phyloP scores from a whole-genome alignment of 2,329 filamentous ascomycete species.

The Trichophyton schoenleinii region DNA sequence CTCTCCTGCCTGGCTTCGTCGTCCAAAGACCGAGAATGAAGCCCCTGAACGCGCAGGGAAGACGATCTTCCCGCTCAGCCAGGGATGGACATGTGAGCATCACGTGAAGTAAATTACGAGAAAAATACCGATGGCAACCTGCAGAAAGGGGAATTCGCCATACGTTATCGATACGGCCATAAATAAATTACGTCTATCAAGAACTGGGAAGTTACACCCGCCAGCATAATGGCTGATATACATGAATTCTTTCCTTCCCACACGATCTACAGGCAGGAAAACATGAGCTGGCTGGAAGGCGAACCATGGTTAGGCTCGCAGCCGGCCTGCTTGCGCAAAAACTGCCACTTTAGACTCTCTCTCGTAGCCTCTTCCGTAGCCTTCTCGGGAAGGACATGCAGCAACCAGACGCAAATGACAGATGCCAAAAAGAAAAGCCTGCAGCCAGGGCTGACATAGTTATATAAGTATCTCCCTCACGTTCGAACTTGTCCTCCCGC shows the following conservation, averaged over 20 bases:
- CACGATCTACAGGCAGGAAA: neutral
- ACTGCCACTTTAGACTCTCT: neutral
- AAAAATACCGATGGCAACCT: too few relatives aligned
- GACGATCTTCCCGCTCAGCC: too few relatives aligned
- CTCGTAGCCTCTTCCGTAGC: neutral
- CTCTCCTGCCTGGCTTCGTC: too few relatives aligned
- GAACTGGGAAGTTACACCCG: constrained; percentile 1
- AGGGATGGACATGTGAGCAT: too few relatives aligned
- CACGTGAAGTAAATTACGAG: too few relatives aligned
- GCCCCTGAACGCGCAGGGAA: too few relatives aligned
- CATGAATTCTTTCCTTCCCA: neutral
- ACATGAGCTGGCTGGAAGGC: neutral
- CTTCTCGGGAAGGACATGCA: neutral
- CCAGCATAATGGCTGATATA: neutral
- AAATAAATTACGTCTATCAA: neutral
- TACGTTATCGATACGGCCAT: too few relatives aligned
- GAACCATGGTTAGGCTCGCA: neutral
- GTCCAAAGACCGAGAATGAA: too few relatives aligned
- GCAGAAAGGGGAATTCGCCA: too few relatives aligned
- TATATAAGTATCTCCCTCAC: neutral
- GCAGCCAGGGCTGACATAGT: neutral
- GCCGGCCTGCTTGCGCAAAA: neutral
- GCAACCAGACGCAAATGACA: neutral
- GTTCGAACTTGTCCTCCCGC: neutral
- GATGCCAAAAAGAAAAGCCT: neutral